Conservation (phyloP, 164 flowering plant genomes). For the Chloranthus sessilifolius region DNA sequence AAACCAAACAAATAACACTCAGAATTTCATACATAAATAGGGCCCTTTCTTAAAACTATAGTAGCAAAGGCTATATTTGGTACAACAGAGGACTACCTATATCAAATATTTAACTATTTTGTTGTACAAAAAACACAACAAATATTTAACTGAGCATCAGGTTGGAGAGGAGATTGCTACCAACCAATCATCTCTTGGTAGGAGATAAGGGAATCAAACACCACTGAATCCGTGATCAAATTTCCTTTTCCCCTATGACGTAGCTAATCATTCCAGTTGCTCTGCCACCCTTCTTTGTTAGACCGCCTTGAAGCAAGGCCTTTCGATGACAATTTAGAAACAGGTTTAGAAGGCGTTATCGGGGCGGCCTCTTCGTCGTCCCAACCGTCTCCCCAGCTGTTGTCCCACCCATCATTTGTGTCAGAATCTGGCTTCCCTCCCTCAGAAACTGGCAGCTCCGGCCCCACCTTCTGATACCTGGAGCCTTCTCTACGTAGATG, state of each 20-base stretch:
- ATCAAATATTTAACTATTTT: too few species aligned
- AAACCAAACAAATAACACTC: too few species aligned
- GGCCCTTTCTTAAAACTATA: too few species aligned
- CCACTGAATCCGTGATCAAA: too few species aligned
- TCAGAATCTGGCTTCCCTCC: constrained; percentile 24
- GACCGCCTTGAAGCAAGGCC: constrained; percentile 57
- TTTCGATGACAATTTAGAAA: constrained; percentile 55
- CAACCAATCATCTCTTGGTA: too few species aligned
- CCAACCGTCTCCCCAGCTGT: constrained; percentile 72
- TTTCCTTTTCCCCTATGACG: neutral
- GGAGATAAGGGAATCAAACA: too few species aligned
- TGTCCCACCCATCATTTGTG: constrained; percentile 58
- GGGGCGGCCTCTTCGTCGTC: constrained; percentile 74
- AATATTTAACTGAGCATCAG: too few species aligned
- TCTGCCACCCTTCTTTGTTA: constrained; percentile 31
- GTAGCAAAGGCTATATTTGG: too few species aligned
- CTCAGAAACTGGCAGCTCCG: constrained; percentile 47
- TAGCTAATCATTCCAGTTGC: constrained; percentile 57
- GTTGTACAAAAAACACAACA: too few species aligned
- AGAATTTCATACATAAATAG: too few species aligned
- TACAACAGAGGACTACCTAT: too few species aligned
- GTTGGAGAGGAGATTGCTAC: too few species aligned
- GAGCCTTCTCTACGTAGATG: constrained; percentile 20
- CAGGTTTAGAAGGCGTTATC: constrained; percentile 47
- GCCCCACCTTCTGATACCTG: constrained; percentile 60